Conservation (phyloP, 1,284 basidiomycete genomes). For the Entoloma clypeatum region DNA sequence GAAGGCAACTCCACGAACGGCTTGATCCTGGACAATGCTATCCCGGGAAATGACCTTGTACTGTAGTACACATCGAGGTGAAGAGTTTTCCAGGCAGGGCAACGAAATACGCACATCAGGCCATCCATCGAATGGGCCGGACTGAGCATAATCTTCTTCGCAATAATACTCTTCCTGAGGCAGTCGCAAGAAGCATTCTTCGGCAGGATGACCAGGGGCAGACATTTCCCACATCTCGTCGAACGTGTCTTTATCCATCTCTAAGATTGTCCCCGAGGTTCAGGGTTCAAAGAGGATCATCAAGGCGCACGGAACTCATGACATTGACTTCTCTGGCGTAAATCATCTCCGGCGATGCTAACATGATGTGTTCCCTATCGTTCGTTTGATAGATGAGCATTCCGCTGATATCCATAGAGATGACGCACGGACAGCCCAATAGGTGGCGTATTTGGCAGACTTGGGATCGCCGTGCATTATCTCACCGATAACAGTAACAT, state of each 20-base stretch:
- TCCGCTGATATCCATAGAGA: background rate
- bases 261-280: slow-evolving; percentile 30
- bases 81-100: background rate
- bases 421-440: slow-evolving; percentile 63
- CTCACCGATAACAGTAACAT: slow-evolving; percentile 65
- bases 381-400: no score
- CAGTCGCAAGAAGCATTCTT: slow-evolving; percentile 59
- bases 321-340: slow-evolving; percentile 46
- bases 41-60: slow-evolving; percentile 44
- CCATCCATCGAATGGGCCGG: slow-evolving; percentile 52
- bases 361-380: slow-evolving; percentile 67
- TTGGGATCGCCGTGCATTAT: slow-evolving; percentile 64
- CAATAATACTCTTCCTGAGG: slow-evolving; percentile 57
- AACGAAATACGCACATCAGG: slow-evolving; percentile 47
- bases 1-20: slow-evolving; percentile 51
- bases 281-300: background rate
- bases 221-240: slow-evolving; percentile 68
- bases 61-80: slow-evolving; percentile 43
- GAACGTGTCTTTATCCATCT: slow-evolving; percentile 72
- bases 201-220: slow-evolving; percentile 44
- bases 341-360: slow-evolving; percentile 46
- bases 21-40: slow-evolving; percentile 34
- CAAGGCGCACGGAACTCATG: background rate
- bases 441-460: slow-evolving; percentile 65
- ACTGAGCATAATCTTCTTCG: slow-evolving; percentile 35